phyloP scores from a whole-genome alignment of 257 asterid species.

The Lavandula angustifolia region DNA sequence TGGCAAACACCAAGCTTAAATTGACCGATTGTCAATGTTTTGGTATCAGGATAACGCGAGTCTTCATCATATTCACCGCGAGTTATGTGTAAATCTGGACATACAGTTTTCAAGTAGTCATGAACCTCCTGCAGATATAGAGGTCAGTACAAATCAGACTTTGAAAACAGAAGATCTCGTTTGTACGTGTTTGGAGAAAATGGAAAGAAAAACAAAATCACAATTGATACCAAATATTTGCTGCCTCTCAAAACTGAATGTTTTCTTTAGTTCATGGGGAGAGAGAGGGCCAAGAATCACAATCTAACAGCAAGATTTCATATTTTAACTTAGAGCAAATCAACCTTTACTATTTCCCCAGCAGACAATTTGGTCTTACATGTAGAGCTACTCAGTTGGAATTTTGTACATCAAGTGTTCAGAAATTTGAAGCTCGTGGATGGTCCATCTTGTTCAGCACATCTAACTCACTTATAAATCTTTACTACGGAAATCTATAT shows the following conservation, averaged over 20 bases:
- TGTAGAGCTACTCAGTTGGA: not conserved
- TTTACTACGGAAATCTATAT: not conserved
- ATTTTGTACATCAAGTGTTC: slow-evolving; percentile 8
- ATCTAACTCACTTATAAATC: not conserved
- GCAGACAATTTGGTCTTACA: slow-evolving; percentile 1
- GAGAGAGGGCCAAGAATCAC: not conserved
- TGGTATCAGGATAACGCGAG: slow-evolving; percentile 85
- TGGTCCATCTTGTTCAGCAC: not conserved
- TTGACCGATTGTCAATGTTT: slow-evolving; percentile 85
- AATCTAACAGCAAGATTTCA: not conserved
- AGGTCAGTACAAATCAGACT: not conserved
- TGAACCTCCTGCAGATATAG: slow-evolving; percentile 74
- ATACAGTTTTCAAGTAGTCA: slow-evolving; percentile 85
- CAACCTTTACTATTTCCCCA: not conserved
- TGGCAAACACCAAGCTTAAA: slow-evolving; percentile 96
- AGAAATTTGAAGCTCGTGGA: not conserved
- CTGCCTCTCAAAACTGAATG: not conserved
- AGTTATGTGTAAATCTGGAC: slow-evolving; percentile 85
- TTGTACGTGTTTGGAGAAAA: not conserved
- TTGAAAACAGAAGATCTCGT: not conserved
- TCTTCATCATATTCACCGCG: slow-evolving; percentile 96
- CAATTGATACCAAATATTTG: slow-evolving; percentile 6
- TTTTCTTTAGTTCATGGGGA: not conserved
- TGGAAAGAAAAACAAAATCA: not conserved
- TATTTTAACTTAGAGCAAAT: slow-evolving; percentile 5